Conservation (phyloP, 2,329 filamentous ascomycete genomes). For the Dryadomyces quercivorus region DNA sequence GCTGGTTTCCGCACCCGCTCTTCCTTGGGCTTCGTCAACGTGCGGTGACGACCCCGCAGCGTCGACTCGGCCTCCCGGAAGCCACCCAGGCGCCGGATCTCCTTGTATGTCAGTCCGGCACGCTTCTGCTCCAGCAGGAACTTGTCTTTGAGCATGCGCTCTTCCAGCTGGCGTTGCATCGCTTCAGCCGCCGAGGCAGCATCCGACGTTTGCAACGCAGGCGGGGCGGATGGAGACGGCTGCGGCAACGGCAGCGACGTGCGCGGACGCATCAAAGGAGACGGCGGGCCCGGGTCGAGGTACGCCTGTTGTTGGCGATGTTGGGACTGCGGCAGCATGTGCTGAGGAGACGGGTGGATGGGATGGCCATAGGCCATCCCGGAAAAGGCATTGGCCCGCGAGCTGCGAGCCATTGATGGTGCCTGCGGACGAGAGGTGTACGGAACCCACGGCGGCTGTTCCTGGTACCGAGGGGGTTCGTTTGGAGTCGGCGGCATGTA, state of each 20-base stretch:
- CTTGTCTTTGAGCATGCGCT: constrained; percentile 24
- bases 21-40: constrained; percentile 49
- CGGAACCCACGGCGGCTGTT: too few relatives aligned
- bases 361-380: too few relatives aligned
- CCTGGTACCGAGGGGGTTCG: too few relatives aligned
- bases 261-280: too few relatives aligned
- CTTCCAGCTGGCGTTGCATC: constrained; percentile 1
- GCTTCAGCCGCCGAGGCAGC: background rate
- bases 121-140: constrained; percentile 42
- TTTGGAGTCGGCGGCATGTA: background rate
- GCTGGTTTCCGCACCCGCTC: constrained; percentile 52
- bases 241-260: background rate
- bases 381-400: too few relatives aligned
- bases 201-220: background rate
- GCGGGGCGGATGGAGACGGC: background rate
- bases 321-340: too few relatives aligned
- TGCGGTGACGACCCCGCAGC: constrained; percentile 54
- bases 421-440: too few relatives aligned
- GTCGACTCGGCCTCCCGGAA: constrained; percentile 60
- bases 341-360: too few relatives aligned
- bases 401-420: too few relatives aligned
- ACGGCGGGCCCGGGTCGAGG: too few relatives aligned
- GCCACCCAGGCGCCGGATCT: constrained; percentile 43
- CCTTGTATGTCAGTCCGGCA: constrained; percentile 49
- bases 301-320: too few relatives aligned